These are phyloP conservation scores for Monosporascus sp. DNA, from an alignment of 2,329 filamentous ascomycete genomes.

Conservation along the genomic window DNA sequence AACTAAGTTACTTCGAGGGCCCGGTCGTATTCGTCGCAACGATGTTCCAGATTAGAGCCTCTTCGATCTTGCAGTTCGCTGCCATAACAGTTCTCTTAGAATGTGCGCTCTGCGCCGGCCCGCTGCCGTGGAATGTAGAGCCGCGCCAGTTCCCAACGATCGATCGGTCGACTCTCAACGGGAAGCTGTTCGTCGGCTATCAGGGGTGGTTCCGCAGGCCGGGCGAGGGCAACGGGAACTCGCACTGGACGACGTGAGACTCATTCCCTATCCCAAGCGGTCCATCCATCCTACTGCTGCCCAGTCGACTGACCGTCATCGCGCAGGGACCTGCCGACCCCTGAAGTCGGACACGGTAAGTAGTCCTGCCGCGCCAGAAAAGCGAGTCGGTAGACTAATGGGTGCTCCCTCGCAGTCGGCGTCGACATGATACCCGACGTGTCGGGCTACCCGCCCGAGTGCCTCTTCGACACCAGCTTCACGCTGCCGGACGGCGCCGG, in stretches of 20 bases:
- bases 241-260: constrained; percentile 21
- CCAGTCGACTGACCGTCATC: not conserved
- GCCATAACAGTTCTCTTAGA: not conserved
- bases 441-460: constrained; percentile 16
- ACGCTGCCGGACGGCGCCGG: constrained; percentile 9
- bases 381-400: not conserved
- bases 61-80: not conserved
- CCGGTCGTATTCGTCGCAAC: too few species aligned
- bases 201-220: constrained; percentile 23
- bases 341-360: constrained; percentile 17
- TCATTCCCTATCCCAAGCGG: not conserved
- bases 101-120: not conserved
- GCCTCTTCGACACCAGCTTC: constrained; percentile 19
- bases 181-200: constrained; percentile 20
- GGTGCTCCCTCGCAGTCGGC: constrained; percentile 13
- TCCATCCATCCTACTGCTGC: not conserved
- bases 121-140: not conserved
- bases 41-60: not conserved
- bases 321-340: constrained; percentile 12
- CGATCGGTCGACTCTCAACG: constrained; percentile 19
- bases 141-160: constrained; percentile 11
- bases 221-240: constrained; percentile 16
- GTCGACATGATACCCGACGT: constrained; percentile 21
- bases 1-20: too few species aligned
- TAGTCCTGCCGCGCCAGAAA: not conserved